Conservation (phyloP, 2,329 filamentous ascomycete species). For the Phaeosphaeria sp. region DNA sequence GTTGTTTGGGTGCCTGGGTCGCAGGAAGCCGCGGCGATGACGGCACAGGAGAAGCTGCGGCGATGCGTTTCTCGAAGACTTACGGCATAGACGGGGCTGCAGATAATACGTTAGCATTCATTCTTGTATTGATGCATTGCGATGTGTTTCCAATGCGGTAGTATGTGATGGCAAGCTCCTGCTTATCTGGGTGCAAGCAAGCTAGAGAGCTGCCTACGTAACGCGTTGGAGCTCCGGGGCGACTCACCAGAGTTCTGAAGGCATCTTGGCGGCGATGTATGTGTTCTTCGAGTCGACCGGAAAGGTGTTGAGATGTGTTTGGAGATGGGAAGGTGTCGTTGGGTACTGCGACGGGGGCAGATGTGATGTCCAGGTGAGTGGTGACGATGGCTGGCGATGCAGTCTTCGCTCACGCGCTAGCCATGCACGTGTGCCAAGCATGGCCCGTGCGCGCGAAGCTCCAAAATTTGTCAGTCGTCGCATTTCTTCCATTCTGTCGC, state of each 20-base stretch:
- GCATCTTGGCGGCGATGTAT: constrained; percentile 65
- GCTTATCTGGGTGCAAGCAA: constrained; percentile 43
- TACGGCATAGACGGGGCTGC: constrained; percentile 97
- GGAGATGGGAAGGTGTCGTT: constrained; percentile 39
- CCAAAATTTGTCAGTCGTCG: constrained; percentile 3
- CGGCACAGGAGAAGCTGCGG: constrained; percentile 29
- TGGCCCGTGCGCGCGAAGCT: not conserved
- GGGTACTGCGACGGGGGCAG: constrained; percentile 36
- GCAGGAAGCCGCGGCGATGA: constrained; percentile 23
- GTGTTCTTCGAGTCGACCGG: constrained; percentile 25
- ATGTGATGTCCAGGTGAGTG: constrained; percentile 38
- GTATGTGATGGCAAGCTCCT: constrained; percentile 34
- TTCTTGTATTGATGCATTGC: constrained; percentile 11
- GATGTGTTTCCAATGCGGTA: constrained; percentile 12
- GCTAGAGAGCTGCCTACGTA: constrained; percentile 46
- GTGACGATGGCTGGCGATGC: constrained; percentile 45
- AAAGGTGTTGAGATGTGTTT: constrained; percentile 29
- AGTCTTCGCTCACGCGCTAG: constrained; percentile 32
- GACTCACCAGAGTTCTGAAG: constrained; percentile 82
- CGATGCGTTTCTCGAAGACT: constrained; percentile 60
- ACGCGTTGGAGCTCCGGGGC: constrained; percentile 36
- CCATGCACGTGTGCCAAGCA: constrained; percentile 34
- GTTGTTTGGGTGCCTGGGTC: constrained; percentile 10
- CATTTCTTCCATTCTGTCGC: not conserved
- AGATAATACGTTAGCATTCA: constrained; percentile 37